These are phyloP conservation scores for Ministeria vibrans DNA, from an alignment of 78 protist species.

Conservation along the genomic window DNA sequence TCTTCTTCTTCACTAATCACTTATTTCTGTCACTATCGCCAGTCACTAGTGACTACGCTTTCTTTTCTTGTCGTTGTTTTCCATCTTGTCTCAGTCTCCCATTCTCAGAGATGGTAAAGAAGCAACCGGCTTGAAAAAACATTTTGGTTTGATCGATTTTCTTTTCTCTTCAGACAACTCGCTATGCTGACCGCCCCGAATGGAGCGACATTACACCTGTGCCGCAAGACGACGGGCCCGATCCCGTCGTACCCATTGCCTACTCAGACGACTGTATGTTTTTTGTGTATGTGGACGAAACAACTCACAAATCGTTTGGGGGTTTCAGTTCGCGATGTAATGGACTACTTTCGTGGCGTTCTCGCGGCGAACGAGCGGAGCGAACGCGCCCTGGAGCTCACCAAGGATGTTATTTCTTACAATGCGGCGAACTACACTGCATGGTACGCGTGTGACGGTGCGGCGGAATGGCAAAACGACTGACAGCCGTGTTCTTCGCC, in stretches of 20 bases:
- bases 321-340: slow-evolving; percentile 54
- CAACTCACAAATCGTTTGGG: not conserved
- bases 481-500: too few relatives aligned
- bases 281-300: not conserved
- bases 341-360: slow-evolving; percentile 81
- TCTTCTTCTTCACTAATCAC: too few relatives aligned
- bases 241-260: slow-evolving; percentile 70
- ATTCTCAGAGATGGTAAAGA: too few relatives aligned
- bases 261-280: slow-evolving; percentile 51
- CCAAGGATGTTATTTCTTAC: slow-evolving; percentile 54
- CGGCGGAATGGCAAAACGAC: not conserved
- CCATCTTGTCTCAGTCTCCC: too few relatives aligned
- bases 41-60: too few relatives aligned
- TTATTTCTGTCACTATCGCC: too few relatives aligned
- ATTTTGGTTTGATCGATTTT: too few relatives aligned
- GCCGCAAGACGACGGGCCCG: slow-evolving; percentile 73
- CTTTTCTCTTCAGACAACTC: too few relatives aligned
- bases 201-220: slow-evolving; percentile 80
- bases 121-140: too few relatives aligned
- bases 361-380: slow-evolving; percentile 45
- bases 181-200: slow-evolving; percentile 53
- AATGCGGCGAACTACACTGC: slow-evolving; percentile 85
- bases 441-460: slow-evolving; percentile 43
- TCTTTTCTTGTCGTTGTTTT: too few relatives aligned
- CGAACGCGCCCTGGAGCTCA: slow-evolving; percentile 51